Evolutionary conservation across 148 eudicot species (phyloP).

Genomic region (Vaccinium macrocarpon): DNA sequence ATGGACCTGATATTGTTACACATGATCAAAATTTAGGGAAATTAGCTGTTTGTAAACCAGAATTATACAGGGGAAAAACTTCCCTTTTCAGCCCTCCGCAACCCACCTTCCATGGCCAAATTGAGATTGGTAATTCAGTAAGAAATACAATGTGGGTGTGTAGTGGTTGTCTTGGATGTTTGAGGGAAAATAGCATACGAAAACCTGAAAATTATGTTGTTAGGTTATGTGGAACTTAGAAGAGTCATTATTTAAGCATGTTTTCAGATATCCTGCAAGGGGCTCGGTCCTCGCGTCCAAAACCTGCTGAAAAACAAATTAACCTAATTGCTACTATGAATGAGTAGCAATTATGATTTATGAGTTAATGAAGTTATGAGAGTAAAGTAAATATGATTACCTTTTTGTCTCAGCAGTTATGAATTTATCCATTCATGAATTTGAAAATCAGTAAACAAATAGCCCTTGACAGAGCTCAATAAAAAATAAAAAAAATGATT

Average conservation of each 20-base stretch:
- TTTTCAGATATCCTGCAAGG: not conserved
- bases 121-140: not conserved
- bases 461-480: too few species aligned
- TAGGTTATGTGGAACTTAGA: not conserved
- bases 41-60: not conserved
- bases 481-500: too few species aligned
- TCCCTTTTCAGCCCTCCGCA: not conserved
- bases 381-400: not conserved
- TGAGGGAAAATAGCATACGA: not conserved
- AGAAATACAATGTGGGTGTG: not conserved
- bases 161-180: slow-evolving; percentile 4
- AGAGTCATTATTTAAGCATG: not conserved
- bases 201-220: not conserved
- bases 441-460: too few species aligned
- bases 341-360: not conserved
- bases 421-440: not conserved
- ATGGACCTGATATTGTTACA: not conserved
- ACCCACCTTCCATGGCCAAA: not conserved
- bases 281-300: not conserved
- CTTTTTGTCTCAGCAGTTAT: not conserved
- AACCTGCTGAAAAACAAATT: not conserved
- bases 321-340: not conserved
- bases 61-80: not conserved
- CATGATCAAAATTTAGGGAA: not conserved
- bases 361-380: not conserved